Percentiles rank a stretch among this genome's conserved stretches.
These are phyloP conservation scores for Alternaria ethzedia DNA, from an alignment of 2,329 filamentous ascomycete species.

Conservation along the genomic window DNA sequence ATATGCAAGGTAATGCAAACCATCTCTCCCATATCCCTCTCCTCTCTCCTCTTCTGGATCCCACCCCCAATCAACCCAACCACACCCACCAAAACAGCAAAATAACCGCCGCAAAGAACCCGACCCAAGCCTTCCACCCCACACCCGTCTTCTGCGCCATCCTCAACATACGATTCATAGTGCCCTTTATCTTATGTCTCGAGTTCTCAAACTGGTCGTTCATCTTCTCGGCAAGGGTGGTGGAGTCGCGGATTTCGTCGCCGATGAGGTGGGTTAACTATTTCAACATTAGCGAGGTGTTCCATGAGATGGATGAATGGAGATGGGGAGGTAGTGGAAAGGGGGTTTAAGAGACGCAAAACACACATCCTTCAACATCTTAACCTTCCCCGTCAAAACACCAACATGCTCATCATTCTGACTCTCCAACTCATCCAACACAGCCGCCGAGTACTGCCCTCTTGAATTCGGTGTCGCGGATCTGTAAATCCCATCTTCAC, in stretches of 20 bases:
- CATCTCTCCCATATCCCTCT: too few species aligned
- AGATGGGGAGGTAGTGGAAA: too few species aligned
- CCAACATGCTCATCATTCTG: conserved; percentile 92
- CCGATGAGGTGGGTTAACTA: conserved; percentile 89
- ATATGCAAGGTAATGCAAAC: too few species aligned
- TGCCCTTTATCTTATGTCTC: conserved; percentile 78
- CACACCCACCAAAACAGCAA: conserved; percentile 91
- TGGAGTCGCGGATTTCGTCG: conserved; percentile 91
- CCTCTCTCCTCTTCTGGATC: too few species aligned
- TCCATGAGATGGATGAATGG: too few species aligned
- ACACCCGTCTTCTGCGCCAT: conserved; percentile 97
- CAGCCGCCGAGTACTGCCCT: conserved; percentile 91
- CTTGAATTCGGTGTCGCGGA: conserved; percentile 61
- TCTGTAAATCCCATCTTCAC: conserved; percentile 31
- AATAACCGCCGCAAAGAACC: conserved; percentile 83
- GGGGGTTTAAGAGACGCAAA: background rate
- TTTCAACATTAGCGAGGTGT: background rate
- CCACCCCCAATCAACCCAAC: conserved; percentile 60
- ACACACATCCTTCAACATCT: conserved; percentile 84
- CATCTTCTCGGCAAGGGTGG: conserved; percentile 89
- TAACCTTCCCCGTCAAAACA: conserved; percentile 89
- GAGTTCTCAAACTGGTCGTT: conserved; percentile 93
- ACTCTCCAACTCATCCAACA: conserved; percentile 90
- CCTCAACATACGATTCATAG: conserved; percentile 95
- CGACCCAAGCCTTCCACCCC: conserved; percentile 91